Evolutionary conservation across 345 rosid species (phyloP), one percentile per base, ranked within the genome.

Genomic region (Trapa bicornis): DNA sequence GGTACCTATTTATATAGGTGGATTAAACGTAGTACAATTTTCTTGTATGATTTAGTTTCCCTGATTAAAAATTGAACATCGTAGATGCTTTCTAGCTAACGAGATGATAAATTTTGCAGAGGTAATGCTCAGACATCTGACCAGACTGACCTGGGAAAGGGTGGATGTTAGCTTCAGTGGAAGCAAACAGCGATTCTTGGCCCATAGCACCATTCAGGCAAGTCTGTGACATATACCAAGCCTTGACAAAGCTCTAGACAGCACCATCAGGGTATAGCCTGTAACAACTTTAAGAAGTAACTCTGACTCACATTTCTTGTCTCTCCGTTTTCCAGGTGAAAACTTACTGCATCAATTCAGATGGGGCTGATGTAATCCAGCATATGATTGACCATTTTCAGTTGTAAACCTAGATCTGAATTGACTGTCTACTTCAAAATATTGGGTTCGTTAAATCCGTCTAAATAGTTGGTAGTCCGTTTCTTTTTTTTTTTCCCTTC

Each of bases 121-220:
- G 78, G 85, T 80, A 69, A 89, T 89, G 96, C 76, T 92, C 74
- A 80, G 83, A 73, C 79, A 75, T 57, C 71, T 89, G 77, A 88
- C 85, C 57, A 79, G 71, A 67, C 4, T 89, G 75, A 80, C 79
- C 72, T 92, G 98, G 96, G 93, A 92, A 69, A 71, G 96, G 63
- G 73, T 87, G 37, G 93, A 92, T 65, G 98, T 86, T 73, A 80
- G 80, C 79, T 92, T 89, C 80, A 81, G 82, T 3, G 87, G 96
- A 80, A 86, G 81, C 15, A 41, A 69, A 43, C 96, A 87, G 73
- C 78, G 85, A 78, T 68, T 81, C 65, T 60, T 86, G 7, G 96
- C 96, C 38, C 96, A 89, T 75, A 82, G 9, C 71, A 84, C 96
- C 65, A 92, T 92, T 75, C 93, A 84, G 96, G 98, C 78, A 70